Evolutionary conservation across 257 asterid species (phyloP).

Genomic region (Rubia yunnanensis): DNA sequence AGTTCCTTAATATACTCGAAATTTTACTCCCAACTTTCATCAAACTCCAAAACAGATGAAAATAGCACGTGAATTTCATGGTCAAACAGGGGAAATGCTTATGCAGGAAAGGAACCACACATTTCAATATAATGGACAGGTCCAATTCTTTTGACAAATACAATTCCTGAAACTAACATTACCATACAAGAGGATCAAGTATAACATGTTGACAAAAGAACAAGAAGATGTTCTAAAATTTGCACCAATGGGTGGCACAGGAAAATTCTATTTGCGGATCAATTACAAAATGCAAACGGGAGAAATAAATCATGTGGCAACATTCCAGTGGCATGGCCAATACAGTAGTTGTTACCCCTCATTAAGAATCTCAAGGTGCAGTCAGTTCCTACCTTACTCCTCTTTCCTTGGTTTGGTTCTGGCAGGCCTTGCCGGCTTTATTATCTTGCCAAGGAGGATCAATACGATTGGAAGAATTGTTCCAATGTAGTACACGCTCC

Average conservation of each 20-base stretch:
- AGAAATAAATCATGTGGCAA: slow-evolving; percentile 15
- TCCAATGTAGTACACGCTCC: slow-evolving; percentile 84
- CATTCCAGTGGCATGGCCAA: background rate
- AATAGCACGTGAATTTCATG: background rate
- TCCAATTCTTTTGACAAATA: slow-evolving; percentile 4
- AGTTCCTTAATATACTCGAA: no score
- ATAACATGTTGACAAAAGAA: background rate
- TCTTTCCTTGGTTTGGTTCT: slow-evolving; percentile 65
- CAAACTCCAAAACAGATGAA: background rate
- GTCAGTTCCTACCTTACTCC: slow-evolving; percentile 31
- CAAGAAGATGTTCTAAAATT: slow-evolving; percentile 4
- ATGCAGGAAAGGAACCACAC: background rate
- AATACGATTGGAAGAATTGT: slow-evolving; percentile 55
- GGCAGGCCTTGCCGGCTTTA: slow-evolving; percentile 66
- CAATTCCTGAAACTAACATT: slow-evolving; percentile 2
- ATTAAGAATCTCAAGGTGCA: slow-evolving; percentile 11
- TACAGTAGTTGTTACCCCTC: background rate
- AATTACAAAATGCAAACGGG: slow-evolving; percentile 15
- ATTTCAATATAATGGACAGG: background rate
- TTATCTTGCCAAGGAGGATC: slow-evolving; percentile 58
- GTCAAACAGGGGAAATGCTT: background rate
- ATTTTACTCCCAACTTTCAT: background rate
- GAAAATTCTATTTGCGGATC: slow-evolving; percentile 8
- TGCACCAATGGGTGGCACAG: slow-evolving; percentile 9
- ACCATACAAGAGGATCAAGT: background rate